Evolutionary conservation across 306 rosid genomes (phyloP).

Genomic region (Rosa rugosa): DNA sequence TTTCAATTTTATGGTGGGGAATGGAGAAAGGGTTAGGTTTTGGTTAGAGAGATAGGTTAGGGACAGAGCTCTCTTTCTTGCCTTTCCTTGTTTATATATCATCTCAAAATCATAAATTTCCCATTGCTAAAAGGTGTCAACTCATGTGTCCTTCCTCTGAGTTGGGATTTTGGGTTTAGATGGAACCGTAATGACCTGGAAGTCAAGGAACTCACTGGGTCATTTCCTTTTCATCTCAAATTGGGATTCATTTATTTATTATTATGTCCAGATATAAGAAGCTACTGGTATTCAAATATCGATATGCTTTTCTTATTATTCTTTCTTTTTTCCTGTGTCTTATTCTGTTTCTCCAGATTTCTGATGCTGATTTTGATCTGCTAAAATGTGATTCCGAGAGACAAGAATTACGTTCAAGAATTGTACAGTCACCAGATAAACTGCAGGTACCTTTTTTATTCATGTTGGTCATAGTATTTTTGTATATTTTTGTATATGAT

Average conservation of each 20-base stretch:
- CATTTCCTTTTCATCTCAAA: neutral
- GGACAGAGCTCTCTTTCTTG: neutral
- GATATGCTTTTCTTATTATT: neutral
- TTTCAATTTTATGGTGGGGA: neutral
- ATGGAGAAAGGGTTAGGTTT: neutral
- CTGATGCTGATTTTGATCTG: slow-evolving; percentile 65
- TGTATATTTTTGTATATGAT: neutral
- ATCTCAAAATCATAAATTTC: neutral
- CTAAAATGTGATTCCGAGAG: slow-evolving; percentile 69
- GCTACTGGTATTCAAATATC: neutral
- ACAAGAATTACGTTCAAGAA: slow-evolving; percentile 69
- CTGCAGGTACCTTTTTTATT: slow-evolving; percentile 54
- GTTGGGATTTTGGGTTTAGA: neutral
- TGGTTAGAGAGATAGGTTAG: neutral
- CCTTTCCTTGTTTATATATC: neutral
- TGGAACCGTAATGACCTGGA: neutral
- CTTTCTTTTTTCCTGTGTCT: neutral
- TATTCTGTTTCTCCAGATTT: slow-evolving; percentile 49
- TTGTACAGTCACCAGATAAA: slow-evolving; percentile 90
- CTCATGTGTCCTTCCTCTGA: no score
- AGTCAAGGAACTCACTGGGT: neutral
- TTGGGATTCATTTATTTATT: neutral
- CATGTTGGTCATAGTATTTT: neutral
- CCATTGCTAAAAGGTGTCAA: neutral
- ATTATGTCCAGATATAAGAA: neutral